Percentiles rank a stretch among this genome's conserved stretches.
Evolutionary conservation across 805 yeast genomes (phyloP).

Genomic region (Sugiyamaella chiloensis): DNA sequence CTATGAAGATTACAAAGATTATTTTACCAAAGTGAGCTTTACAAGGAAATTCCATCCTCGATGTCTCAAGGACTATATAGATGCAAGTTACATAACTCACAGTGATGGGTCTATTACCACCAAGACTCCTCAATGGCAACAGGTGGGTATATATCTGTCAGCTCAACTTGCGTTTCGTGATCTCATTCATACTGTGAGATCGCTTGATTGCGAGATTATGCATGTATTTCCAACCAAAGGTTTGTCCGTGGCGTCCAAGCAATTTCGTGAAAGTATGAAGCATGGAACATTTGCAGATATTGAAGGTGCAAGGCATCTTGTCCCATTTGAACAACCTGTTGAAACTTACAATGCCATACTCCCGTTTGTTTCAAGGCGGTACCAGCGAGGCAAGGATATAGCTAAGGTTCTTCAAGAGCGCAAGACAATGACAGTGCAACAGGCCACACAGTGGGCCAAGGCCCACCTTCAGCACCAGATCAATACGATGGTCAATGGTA

Average conservation of each 20-base stretch:
- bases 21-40: conserved; percentile 43
- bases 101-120: conserved; percentile 39
- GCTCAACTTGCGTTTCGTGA: conserved; percentile 28
- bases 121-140: conserved; percentile 42
- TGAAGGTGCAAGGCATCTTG: conserved; percentile 48
- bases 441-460: conserved; percentile 1
- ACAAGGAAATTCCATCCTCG: conserved; percentile 42
- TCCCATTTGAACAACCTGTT: conserved; percentile 52
- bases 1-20: conserved; percentile 42
- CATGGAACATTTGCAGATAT: conserved; percentile 37
- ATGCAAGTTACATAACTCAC: conserved; percentile 37
- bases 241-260: conserved; percentile 32
- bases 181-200: conserved; percentile 29
- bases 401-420: background rate
- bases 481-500: background rate
- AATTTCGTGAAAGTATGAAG: conserved; percentile 35
- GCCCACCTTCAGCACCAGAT: background rate
- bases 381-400: background rate
- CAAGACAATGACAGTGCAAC: background rate
- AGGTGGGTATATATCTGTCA: conserved; percentile 48
- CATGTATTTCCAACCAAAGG: conserved; percentile 47
- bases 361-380: conserved; percentile 18
- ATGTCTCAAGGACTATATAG: conserved; percentile 43
- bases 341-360: conserved; percentile 25
- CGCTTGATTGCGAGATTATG: conserved; percentile 45